A percentile compares a stretch with the other conserved stretches of the same genome.
Conservation (phyloP, 345 rosid genomes). For the Lepidium sativum region DNA sequence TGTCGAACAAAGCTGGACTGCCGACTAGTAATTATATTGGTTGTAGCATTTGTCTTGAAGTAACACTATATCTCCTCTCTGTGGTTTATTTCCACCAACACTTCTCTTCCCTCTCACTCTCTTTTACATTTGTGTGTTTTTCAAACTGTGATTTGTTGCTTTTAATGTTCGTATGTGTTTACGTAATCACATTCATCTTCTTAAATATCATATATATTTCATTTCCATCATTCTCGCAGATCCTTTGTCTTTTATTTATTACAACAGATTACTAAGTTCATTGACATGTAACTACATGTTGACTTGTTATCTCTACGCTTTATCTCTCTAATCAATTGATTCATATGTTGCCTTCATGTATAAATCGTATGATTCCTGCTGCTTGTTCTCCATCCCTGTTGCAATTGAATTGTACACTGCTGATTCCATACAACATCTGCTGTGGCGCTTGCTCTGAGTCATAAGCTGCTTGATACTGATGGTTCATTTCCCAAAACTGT, state of each 20-base stretch:
- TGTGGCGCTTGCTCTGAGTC: too few relatives aligned
- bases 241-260: not conserved
- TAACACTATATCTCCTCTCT: not conserved
- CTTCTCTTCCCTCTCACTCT: not conserved
- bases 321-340: not conserved
- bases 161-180: conserved; percentile 1
- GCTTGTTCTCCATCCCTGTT: conserved; percentile 66
- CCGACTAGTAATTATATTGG: conserved; percentile 39
- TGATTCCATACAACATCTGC: conserved; percentile 82
- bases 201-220: not conserved
- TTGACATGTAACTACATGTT: not conserved
- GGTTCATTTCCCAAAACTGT: conserved; percentile 50
- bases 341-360: conserved; percentile 14
- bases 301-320: not conserved
- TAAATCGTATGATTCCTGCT: conserved; percentile 55
- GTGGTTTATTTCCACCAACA: conserved; percentile 8
- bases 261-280: not conserved
- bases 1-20: conserved; percentile 93
- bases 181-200: not conserved
- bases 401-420: conserved; percentile 78
- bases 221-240: not conserved
- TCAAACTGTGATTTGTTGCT: conserved; percentile 16
- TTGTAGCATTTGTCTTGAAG: conserved; percentile 5
- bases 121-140: conserved; percentile 9
- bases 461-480: conserved; percentile 32